Evolutionary conservation across 2,329 filamentous ascomycete species (phyloP).

Genomic region (Beauveria scarabaeidicola): DNA sequence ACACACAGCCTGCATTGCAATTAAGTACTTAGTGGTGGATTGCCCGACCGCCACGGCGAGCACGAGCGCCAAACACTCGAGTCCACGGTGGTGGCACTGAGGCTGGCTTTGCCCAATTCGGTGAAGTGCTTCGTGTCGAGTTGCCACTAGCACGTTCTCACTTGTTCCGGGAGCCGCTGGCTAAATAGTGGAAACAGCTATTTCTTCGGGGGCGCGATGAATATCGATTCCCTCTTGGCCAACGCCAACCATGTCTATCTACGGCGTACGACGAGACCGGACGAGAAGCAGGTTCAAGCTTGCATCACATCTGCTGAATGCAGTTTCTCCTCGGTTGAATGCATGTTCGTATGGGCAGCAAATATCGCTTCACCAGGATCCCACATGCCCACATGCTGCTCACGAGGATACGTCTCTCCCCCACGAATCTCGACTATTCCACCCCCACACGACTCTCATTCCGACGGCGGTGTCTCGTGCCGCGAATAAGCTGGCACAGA

Average conservation of each 20-base stretch:
- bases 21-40: not conserved
- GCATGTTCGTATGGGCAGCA: not conserved
- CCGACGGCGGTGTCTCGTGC: not conserved
- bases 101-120: not conserved
- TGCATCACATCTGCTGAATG: too few relatives aligned
- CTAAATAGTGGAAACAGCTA: not conserved
- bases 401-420: not conserved
- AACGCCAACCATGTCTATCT: not conserved
- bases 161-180: not conserved
- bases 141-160: not conserved
- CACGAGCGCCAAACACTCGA: not conserved
- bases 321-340: not conserved
- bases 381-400: not conserved
- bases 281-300: too few relatives aligned
- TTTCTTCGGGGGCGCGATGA: conserved; percentile 1
- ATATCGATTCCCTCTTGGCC: not conserved
- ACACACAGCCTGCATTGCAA: not conserved
- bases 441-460: not conserved
- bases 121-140: not conserved
- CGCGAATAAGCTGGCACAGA: not conserved
- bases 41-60: not conserved
- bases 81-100: not conserved
- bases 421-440: not conserved
- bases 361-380: not conserved
- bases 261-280: not conserved